Evolutionary conservation across 768 basidiomycete genomes (phyloP), one percentile per base, ranked within the genome.

Genomic region (Auricularia cornea): DNA sequence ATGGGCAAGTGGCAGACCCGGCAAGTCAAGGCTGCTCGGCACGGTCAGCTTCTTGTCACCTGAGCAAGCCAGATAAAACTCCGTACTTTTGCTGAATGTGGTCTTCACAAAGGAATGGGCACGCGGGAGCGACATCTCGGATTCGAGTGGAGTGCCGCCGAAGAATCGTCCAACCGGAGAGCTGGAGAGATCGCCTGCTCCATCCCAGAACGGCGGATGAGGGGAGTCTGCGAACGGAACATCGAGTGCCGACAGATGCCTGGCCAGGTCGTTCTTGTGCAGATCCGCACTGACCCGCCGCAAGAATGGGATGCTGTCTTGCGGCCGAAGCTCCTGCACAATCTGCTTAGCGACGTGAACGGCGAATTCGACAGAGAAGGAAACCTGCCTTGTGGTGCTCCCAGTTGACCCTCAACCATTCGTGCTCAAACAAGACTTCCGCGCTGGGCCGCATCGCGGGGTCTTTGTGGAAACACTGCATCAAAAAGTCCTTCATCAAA

Each of bases 261-360:
- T 84, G 60, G 82, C 76, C 52, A 77, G 80, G 59, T 91, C 89
- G 23, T 83, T 78, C 73, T 88, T 90, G 64, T 90, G 87, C 62
- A 92, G 71, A 70, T 97, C 95, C 64, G 86, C 81, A 72, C 93
- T 94, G 71, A 97, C 88, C 3, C 95, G 88, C 32, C 94, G 88
- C 14, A 97, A 79, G 81, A 97, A 97, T 11, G 96, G 96, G 38
- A 98, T 91, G 70, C 92, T 94, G 71, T 98, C 96, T 70, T 97
- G 90, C 59, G 90, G 90, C 28, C 92, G 89, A 32, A 96, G 77
- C 68, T 93, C 88, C 87, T 89, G 65, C 28, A 59, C 64, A 23
- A 60, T 10, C 32, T 38, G 48, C 40, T n/a, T 52, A 38, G 8
- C 64, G 41, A 29, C 35, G 23, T 57, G 2, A 14, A 59, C 32